A percentile compares a stretch with the other conserved stretches of the same genome.
These are phyloP conservation scores for Suillus lakei DNA, from an alignment of 768 basidiomycete genomes.

Conservation along the genomic window DNA sequence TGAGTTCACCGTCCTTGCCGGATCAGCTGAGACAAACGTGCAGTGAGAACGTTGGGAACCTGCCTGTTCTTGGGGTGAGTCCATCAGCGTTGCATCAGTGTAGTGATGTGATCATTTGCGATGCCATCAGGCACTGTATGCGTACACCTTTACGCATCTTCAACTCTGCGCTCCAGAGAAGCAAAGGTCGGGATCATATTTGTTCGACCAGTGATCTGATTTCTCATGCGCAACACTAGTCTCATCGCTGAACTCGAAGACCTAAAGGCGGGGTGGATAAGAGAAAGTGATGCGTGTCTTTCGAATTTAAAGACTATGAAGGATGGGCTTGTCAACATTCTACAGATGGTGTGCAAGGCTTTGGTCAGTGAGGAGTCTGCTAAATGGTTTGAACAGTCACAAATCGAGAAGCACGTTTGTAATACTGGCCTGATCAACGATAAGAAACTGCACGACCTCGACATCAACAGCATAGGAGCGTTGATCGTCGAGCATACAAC, in stretches of 20 bases:
- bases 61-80: conserved; percentile 31
- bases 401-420: conserved; percentile 23
- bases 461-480: conserved; percentile 25
- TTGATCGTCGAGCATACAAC: conserved; percentile 12
- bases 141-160: conserved; percentile 34
- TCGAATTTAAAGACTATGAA: conserved; percentile 18
- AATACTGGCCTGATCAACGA: conserved; percentile 27
- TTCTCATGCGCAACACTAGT: conserved; percentile 7
- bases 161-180: conserved; percentile 18
- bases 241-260: conserved; percentile 1
- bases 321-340: conserved; percentile 16
- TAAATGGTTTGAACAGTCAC: conserved; percentile 16
- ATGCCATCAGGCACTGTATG: conserved; percentile 27
- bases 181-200: conserved; percentile 17
- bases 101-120: conserved; percentile 12
- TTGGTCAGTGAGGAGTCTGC: not conserved
- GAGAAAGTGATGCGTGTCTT: conserved; percentile 16
- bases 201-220: conserved; percentile 16
- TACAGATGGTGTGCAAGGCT: conserved; percentile 19
- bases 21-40: conserved; percentile 15
- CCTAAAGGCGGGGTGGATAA: conserved; percentile 6
- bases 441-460: conserved; percentile 18
- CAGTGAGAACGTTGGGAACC: conserved; percentile 15
- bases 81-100: not conserved
- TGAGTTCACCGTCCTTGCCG: conserved; percentile 19